phyloP scores from a whole-genome alignment of 805 yeast species.

The Hanseniaspora taiwanica region DNA sequence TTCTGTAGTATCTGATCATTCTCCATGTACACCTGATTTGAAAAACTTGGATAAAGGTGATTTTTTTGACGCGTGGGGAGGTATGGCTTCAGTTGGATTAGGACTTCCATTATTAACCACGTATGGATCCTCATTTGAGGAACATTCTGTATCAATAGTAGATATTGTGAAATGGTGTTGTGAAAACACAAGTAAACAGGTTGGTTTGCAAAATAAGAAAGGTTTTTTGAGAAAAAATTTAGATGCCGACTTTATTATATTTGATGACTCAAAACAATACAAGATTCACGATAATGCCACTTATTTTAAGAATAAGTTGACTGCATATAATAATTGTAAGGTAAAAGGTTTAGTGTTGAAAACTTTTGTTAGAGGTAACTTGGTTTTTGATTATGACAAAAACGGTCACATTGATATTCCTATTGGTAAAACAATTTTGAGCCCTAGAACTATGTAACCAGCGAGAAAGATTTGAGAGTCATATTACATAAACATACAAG shows the following conservation, averaged over 20 bases:
- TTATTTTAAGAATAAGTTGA: constrained; percentile 72
- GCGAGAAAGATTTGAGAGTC: too few species aligned
- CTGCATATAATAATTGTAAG: constrained; percentile 68
- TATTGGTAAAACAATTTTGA: constrained; percentile 46
- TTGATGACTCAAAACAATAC: constrained; percentile 48
- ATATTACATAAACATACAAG: too few species aligned
- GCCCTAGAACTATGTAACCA: constrained; percentile 48
- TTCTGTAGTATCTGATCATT: constrained; percentile 88
- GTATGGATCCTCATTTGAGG: constrained; percentile 41
- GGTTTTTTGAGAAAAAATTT: constrained; percentile 62
- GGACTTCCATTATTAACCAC: constrained; percentile 77
- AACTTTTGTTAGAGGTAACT: constrained; percentile 66
- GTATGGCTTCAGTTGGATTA: constrained; percentile 83
- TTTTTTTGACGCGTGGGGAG: constrained; percentile 93
- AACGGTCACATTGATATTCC: constrained; percentile 44
- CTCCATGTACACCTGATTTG: constrained; percentile 89
- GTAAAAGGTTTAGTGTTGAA: constrained; percentile 65
- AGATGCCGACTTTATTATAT: constrained; percentile 82
- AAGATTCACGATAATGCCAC: constrained; percentile 41
- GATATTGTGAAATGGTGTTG: constrained; percentile 75
- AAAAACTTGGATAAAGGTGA: constrained; percentile 76
- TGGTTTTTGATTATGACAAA: constrained; percentile 41
- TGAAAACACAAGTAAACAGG: constrained; percentile 72
- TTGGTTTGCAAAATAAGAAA: constrained; percentile 59
- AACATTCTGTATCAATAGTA: constrained; percentile 36